phyloP scores from a whole-genome alignment of 352 stramenopile genomes.

The Phytophthora citrophthora region DNA sequence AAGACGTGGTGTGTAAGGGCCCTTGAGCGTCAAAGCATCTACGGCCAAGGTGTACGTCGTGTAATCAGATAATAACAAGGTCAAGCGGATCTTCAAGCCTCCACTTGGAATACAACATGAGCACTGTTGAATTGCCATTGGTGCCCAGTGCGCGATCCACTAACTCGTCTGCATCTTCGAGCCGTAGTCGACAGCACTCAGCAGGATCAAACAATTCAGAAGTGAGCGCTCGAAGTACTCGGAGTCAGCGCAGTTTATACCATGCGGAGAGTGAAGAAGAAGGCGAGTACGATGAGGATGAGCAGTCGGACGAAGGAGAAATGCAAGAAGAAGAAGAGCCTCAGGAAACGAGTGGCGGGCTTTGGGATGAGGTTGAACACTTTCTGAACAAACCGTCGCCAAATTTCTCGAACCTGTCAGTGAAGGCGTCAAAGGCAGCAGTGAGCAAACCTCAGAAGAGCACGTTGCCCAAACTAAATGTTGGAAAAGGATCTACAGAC shows the following conservation, averaged over 20 bases:
- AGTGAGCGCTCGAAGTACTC: conserved; percentile 39
- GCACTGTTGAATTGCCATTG: conserved; percentile 55
- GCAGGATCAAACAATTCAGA: conserved; percentile 47
- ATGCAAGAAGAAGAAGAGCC: conserved; percentile 38
- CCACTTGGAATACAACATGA: conserved; percentile 38
- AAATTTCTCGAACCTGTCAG: conserved; percentile 47
- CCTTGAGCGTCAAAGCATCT: no score
- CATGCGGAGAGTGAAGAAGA: conserved; percentile 22
- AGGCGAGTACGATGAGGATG: conserved; percentile 7
- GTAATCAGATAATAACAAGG: conserved; percentile 31
- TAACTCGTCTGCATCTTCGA: conserved; percentile 48
- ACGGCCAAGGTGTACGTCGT: not conserved
- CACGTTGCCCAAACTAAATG: conserved; percentile 51
- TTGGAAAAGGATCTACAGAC: conserved; percentile 29
- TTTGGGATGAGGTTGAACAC: conserved; percentile 79
- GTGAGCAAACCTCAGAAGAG: conserved; percentile 37
- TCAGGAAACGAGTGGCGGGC: conserved; percentile 46
- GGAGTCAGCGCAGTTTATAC: conserved; percentile 34
- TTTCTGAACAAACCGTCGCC: conserved; percentile 80
- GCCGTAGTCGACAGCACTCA: conserved; percentile 49
- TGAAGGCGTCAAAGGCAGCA: conserved; percentile 38
- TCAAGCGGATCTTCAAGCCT: not conserved
- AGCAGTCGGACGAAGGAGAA: conserved; percentile 15
- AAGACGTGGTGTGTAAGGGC: no score
- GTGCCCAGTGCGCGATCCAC: conserved; percentile 52